These are phyloP conservation scores for Colletotrichum sp. DNA, from an alignment of 2,329 filamentous ascomycete genomes.

Conservation along the genomic window DNA sequence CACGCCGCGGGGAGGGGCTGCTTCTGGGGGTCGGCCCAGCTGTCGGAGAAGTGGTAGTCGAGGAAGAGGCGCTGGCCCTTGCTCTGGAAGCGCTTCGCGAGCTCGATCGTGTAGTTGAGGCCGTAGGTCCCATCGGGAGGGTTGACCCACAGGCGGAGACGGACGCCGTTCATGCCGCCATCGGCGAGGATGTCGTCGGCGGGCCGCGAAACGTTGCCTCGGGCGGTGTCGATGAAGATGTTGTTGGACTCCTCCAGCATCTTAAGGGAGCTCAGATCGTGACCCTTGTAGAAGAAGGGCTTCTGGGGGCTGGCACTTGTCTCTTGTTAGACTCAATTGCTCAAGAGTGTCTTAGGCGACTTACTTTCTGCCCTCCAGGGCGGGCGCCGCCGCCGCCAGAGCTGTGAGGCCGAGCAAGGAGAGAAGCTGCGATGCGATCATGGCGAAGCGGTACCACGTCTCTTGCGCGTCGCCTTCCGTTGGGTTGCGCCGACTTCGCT, in stretches of 20 bases:
- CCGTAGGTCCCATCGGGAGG: constrained; percentile 17
- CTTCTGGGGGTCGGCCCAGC: constrained; percentile 40
- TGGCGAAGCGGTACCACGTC: background rate
- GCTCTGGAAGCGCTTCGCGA: constrained; percentile 36
- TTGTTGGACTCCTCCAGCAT: constrained; percentile 12
- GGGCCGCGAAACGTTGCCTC: constrained; percentile 1
- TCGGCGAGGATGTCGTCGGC: constrained; percentile 19
- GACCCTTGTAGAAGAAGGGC: constrained; percentile 18
- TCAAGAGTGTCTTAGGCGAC: background rate
- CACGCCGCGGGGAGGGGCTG: constrained; percentile 36
- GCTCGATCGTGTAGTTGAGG: constrained; percentile 27
- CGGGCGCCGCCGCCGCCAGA: background rate
- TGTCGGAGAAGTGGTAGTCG: constrained; percentile 36
- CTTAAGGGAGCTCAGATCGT: constrained; percentile 18
- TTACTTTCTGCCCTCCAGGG: background rate
- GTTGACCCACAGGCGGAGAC: constrained; percentile 16
- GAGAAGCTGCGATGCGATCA: background rate
- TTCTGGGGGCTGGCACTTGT: background rate
- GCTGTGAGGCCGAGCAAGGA: constrained; percentile 9
- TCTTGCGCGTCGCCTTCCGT: background rate
- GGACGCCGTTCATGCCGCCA: constrained; percentile 17
- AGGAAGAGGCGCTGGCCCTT: constrained; percentile 41
- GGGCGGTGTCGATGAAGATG: constrained; percentile 14
- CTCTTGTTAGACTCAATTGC: background rate
- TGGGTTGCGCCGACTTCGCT: background rate